Base-by-base conservation (phyloP, 2,329 filamentous ascomycete species). In the Cladosporium sp. region DNA sequence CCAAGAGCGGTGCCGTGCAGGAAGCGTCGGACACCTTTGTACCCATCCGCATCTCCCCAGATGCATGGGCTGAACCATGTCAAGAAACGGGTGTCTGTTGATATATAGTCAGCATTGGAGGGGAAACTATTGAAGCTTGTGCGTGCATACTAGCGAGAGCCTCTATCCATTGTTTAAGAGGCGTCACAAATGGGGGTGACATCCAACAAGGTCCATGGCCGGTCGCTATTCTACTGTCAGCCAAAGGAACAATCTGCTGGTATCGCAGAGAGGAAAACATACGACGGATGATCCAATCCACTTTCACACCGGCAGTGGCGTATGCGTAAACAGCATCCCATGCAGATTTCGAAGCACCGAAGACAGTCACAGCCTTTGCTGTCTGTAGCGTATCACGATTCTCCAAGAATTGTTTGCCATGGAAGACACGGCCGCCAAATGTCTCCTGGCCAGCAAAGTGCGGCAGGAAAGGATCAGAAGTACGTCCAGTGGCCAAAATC, bases 51-150 rank as follows among this genome's bases (percentile, higher is more conserved):
- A 1, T 78, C 75, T 3, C 85, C 86, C 85, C 87, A 92, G 15
- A 88, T 80, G 67, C 88, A 91, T 0, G 89, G 89, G 54, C 82
- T 86, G 71, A 92, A 84, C 84, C 86, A 91, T 1, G 84, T 88
- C 53, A 91, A 72, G 28, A 55, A 45, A 8, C 52, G 52, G 5
- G 52, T 55, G 40, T 55, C 52, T 55, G 40, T 35, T n/a, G 22
- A 19, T 12, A 12, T 3, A 3, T n/a, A n/a, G 50, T 53, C 37
- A 42, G 50, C n/a, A 5, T 53, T 12, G 32, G 37, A n/a, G 42
- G 25, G 10, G 9, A n/a, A n/a, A 28, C 22, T 4, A 17, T 9
- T 7, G 7, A 8, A 34, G 9, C 25, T 15, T 35, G 52, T 10
- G 25, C 17, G 12, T 9, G 5, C 52, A 15, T 47, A 55, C 52